A percentile compares a stretch with the other conserved stretches of the same genome.
phyloP scores from a whole-genome alignment of 2,329 filamentous ascomycete genomes.

The Monosporascus sp. region DNA sequence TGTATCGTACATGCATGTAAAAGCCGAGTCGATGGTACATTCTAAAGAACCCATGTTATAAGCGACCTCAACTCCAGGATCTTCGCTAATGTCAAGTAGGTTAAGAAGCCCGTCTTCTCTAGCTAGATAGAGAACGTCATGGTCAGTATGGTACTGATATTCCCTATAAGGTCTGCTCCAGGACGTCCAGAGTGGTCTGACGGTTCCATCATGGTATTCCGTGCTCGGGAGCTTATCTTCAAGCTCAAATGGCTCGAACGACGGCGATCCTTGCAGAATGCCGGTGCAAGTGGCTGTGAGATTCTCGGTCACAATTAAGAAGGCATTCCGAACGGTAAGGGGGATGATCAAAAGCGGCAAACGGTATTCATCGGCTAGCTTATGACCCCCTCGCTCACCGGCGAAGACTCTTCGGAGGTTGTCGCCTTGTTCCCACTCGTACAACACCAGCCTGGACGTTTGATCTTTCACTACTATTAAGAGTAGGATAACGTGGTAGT shows the following conservation, averaged over 20 bases:
- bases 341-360: conserved; percentile 69
- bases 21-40: conserved; percentile 74
- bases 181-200: conserved; percentile 66
- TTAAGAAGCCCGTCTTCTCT: conserved; percentile 81
- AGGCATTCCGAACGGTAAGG: conserved; percentile 63
- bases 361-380: conserved; percentile 45
- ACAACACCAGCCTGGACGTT: conserved; percentile 48
- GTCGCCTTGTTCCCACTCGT: conserved; percentile 55
- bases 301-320: conserved; percentile 60
- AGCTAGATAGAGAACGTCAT: conserved; percentile 79
- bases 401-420: conserved; percentile 40
- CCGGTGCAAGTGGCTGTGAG: conserved; percentile 53
- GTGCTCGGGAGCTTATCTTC: conserved; percentile 34
- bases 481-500: conserved; percentile 70
- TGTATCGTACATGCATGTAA: conserved; percentile 66
- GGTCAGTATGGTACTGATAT: conserved; percentile 52
- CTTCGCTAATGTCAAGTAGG: conserved; percentile 62
- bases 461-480: conserved; percentile 51
- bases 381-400: conserved; percentile 44
- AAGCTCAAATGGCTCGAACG: conserved; percentile 41
- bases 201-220: conserved; percentile 40
- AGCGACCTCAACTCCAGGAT: conserved; percentile 48
- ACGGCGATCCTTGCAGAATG: conserved; percentile 45
- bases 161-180: conserved; percentile 77
- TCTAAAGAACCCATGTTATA: conserved; percentile 60